A percentile compares a stretch with the other conserved stretches of the same genome.
Conservation (phyloP, 805 yeast genomes). For the Spathaspora sp. region DNA sequence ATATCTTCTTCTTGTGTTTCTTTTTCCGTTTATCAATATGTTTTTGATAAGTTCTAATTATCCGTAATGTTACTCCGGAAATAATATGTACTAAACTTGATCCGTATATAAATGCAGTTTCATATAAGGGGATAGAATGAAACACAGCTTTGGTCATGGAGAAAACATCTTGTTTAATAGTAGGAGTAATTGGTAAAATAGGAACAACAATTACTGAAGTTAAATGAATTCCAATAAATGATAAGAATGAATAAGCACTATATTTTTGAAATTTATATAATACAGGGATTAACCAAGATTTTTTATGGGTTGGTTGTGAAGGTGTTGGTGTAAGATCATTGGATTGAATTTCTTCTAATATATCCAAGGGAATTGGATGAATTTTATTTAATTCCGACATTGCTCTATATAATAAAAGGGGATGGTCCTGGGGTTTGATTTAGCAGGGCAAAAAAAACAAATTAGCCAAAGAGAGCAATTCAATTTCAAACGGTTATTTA, state of each 20-base stretch:
- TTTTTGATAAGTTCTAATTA: slow-evolving; percentile 22
- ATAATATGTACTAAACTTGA: slow-evolving; percentile 46
- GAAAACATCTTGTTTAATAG: slow-evolving; percentile 49
- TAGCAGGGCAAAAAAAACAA: background rate
- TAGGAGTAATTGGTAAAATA: slow-evolving; percentile 34
- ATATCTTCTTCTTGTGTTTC: slow-evolving; percentile 2
- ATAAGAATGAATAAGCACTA: slow-evolving; percentile 54
- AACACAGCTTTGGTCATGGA: slow-evolving; percentile 61
- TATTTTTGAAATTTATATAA: slow-evolving; percentile 46
- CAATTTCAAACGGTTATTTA: background rate
- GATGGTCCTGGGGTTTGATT: too few relatives aligned
- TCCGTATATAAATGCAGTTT: slow-evolving; percentile 45
- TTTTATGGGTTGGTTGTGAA: slow-evolving; percentile 5
- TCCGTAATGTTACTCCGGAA: slow-evolving; percentile 49
- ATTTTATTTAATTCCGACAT: background rate
- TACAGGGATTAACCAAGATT: slow-evolving; percentile 11
- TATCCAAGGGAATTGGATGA: slow-evolving; percentile 1
- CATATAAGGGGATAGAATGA: slow-evolving; percentile 48
- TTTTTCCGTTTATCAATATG: slow-evolving; percentile 2
- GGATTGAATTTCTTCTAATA: background rate
- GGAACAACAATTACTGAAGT: slow-evolving; percentile 56
- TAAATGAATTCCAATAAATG: slow-evolving; percentile 57
- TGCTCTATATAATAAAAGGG: background rate
- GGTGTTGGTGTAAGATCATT: background rate
- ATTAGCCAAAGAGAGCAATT: background rate